Evolutionary conservation across 352 stramenopile species (phyloP).

Genomic region (Pythium myriotylum): DNA sequence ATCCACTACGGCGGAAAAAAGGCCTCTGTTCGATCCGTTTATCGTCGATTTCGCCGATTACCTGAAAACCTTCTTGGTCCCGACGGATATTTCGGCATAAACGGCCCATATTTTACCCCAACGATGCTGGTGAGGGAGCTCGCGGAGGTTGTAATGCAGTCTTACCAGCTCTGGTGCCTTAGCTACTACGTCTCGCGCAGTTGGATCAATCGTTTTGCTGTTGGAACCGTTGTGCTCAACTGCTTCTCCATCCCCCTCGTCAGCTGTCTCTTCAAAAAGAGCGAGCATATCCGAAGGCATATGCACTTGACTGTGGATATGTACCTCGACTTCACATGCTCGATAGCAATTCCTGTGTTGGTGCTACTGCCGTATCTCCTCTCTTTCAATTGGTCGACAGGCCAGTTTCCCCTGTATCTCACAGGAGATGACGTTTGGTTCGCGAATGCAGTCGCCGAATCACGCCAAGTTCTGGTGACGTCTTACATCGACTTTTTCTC

Average conservation of each 20-base stretch:
- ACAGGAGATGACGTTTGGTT: conserved; percentile 18
- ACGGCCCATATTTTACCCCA: conserved; percentile 5
- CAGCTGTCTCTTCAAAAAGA: not conserved
- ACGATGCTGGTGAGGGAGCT: conserved; percentile 5
- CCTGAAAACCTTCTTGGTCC: not conserved
- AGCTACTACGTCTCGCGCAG: conserved; percentile 10
- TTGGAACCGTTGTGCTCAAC: conserved; percentile 11
- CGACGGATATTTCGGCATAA: not conserved
- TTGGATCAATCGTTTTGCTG: conserved; percentile 26
- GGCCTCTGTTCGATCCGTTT: no score
- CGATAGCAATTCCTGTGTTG: conserved; percentile 14
- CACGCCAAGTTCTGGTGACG: conserved; percentile 19
- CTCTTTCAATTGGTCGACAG: conserved; percentile 1
- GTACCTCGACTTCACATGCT: conserved; percentile 17
- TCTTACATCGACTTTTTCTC: conserved; percentile 16
- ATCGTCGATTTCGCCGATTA: not conserved
- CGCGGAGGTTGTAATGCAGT: conserved; percentile 13
- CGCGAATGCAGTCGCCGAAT: conserved; percentile 13
- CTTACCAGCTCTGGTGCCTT: conserved; percentile 16
- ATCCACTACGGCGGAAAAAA: no score
- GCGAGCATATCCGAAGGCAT: not conserved
- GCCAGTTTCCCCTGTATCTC: not conserved
- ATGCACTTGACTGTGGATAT: conserved; percentile 18
- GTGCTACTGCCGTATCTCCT: conserved; percentile 13
- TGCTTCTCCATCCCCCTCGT: conserved; percentile 6